Evolutionary conservation across 78 protist genomes (phyloP), one percentile per base, ranked within the genome.

Genomic region (Kipferlia bialata): DNA sequence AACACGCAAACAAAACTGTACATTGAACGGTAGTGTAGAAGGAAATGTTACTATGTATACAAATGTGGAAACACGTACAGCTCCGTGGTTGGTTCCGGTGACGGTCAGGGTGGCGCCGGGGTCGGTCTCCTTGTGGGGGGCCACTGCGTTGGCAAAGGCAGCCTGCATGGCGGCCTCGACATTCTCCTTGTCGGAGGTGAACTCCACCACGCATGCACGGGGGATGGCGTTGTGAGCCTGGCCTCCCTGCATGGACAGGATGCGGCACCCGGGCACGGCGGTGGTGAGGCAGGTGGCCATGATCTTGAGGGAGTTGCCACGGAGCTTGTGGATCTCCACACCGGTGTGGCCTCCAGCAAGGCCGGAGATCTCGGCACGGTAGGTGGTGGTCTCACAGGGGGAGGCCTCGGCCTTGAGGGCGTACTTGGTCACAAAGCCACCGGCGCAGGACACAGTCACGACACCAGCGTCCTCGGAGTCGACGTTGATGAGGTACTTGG

Each of bases 311-410:
- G 77, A 72, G 31, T 77, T 77, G 16, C 39, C 76, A 2, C 73
- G 53, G n/a, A 45, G 26, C 2, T 17, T 2, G 48, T 72, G 77
- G 48, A 77, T 77, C 24, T 77, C 51, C 53, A 64, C 69, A 28
- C 81, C 81, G 28, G 76, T 64, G 70, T 77, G 81, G 59, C 81
- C 81, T 2, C 77, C 81, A 38, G 44, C 45, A 12, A 67, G 54
- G 33, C 26, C 62, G 17, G 29, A 7, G 41, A 77, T 1, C 32
- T 37, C 28, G 28, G 39, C 53, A n/a, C 20, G 58, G 5, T 26
- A 3, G 16, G 2, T 12, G 41, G 62, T 5, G 3, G 28, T 66
- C 28, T 2, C 79, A 22, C 41, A 13, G 37, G 5, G 15, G 36
- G 44, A 5, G 31, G 59, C 10, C 12, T 60, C 59, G 15, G 39